A percentile compares a stretch with the other conserved stretches of the same genome.
phyloP scores from a whole-genome alignment of 2,329 filamentous ascomycete species.

The Colletotrichum sp. region DNA sequence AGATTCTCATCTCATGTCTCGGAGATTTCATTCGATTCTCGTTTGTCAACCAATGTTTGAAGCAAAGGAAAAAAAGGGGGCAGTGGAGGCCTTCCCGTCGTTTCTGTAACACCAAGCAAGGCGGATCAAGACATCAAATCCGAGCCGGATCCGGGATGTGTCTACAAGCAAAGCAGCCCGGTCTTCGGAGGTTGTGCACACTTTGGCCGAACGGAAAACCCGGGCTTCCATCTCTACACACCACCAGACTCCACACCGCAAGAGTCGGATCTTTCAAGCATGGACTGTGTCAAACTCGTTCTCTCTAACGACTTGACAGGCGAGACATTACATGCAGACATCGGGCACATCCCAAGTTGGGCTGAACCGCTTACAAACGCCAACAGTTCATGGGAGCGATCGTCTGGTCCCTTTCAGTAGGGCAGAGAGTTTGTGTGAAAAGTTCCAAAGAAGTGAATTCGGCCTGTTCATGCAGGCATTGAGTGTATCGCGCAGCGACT shows the following conservation, averaged over 20 bases:
- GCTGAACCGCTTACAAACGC: not conserved
- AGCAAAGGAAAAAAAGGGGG: not conserved
- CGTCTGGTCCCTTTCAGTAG: not conserved
- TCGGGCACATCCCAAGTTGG: not conserved
- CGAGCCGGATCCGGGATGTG: constrained; percentile 6
- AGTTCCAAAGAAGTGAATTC: not conserved
- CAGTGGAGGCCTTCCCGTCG: not conserved
- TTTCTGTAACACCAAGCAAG: not conserved
- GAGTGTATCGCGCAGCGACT: not conserved
- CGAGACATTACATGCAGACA: not conserved
- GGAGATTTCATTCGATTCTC: not conserved
- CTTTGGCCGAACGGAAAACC: not conserved
- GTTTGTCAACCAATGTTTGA: not conserved
- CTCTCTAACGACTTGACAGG: not conserved
- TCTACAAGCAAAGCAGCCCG: not conserved
- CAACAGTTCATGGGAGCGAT: not conserved
- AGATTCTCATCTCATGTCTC: not conserved
- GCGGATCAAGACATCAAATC: not conserved
- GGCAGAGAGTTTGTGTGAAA: not conserved
- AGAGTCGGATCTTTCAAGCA: constrained; percentile 4
- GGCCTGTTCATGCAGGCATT: not conserved
- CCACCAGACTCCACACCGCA: not conserved
- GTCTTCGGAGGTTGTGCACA: not conserved
- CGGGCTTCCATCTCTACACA: not conserved
- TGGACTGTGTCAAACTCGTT: not conserved